Evolutionary conservation across 495 filamentous ascomycete species (phyloP), one percentile per base, ranked within the genome.

Genomic region (Aspergillus wentii): DNA sequence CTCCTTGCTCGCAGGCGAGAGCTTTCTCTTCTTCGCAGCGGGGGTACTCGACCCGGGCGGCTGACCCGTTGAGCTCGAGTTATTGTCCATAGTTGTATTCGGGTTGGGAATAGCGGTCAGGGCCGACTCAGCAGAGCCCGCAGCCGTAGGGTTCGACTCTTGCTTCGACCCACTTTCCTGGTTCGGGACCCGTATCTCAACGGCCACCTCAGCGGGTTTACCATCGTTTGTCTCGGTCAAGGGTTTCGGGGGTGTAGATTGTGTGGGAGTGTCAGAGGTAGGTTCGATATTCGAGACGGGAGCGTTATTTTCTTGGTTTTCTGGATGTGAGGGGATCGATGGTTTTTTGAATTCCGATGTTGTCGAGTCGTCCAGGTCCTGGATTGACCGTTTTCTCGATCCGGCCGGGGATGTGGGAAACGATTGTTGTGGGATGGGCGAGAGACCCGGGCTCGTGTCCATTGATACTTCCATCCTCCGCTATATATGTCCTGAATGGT

Each of bases 1-100:
- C 43, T 80, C 76, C 27, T 75, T 75, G 25, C 73, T 70, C 14
- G 64, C 68, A 23, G 68, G 57, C 0, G 68, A 71, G 28, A 78
- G 57, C 56, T 78, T 80, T 37, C 65, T 62, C 44, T 69, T 75
- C 46, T 76, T 83, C 7, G 51, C 32, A 29, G 52, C 39, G 0
- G 54, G 52, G 0, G 44, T 35, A 9, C 35, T 17, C n/a, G n/a
- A n/a, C n/a, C 10, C 33, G 41, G 8, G 25, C 25, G 35, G 17
- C 30, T 14, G 8, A 14, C 30, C 30, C 9, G 10, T 19, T 5
- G 30, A 17, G 17, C 30, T 10, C 30, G 8, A 33, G 9, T 33
- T 8, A 2, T 33, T 3, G 22, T 33, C 17, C 19, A 33, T 33
- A 33, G 13, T 9, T 28, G 25, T 13, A 28, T 13, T 28, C 13